phyloP scores from a whole-genome alignment of 352 stramenopile genomes.

The Phytopythium oedochilum region DNA sequence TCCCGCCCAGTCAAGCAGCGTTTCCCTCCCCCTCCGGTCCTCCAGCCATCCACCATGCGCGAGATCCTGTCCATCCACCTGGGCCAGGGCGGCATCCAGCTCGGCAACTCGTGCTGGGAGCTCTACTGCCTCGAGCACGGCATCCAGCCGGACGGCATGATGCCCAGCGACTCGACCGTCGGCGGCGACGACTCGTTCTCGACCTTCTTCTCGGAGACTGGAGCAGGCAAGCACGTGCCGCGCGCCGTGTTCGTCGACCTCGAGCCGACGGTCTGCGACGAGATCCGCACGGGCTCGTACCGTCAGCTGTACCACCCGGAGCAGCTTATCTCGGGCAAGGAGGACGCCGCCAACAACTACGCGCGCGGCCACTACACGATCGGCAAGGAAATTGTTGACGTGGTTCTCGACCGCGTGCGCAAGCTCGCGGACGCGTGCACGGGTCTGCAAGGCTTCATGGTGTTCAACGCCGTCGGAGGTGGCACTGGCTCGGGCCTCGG shows the following conservation, averaged over 20 bases:
- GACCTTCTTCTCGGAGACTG: constrained; percentile 91
- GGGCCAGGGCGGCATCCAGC: constrained; percentile 82
- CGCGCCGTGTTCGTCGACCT: constrained; percentile 94
- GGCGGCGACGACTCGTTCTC: constrained; percentile 21
- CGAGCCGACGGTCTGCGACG: constrained; percentile 94
- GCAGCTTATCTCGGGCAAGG: constrained; percentile 96
- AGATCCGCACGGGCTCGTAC: constrained; percentile 94
- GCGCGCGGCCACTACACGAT: constrained; percentile 92
- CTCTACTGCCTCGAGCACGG: constrained; percentile 87
- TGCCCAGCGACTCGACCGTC: constrained; percentile 6
- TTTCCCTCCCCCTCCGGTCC: not conserved
- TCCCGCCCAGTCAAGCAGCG: not conserved
- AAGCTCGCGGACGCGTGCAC: constrained; percentile 98
- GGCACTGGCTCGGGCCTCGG: constrained; percentile 97
- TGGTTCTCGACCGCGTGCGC: too few relatives aligned
- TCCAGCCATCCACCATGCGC: constrained; percentile 40
- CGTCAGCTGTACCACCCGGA: constrained; percentile 95
- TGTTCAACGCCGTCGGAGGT: constrained; percentile 97
- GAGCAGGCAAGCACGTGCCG: constrained; percentile 52
- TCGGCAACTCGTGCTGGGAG: constrained; percentile 86
- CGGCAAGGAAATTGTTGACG: constrained; percentile 74
- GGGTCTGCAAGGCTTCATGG: constrained; percentile 97
- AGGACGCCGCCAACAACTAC: constrained; percentile 88
- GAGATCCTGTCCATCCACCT: constrained; percentile 96
- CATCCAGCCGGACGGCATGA: constrained; percentile 82